phyloP scores from a whole-genome alignment of 495 filamentous ascomycete species.

The Daldinia decipiens region DNA sequence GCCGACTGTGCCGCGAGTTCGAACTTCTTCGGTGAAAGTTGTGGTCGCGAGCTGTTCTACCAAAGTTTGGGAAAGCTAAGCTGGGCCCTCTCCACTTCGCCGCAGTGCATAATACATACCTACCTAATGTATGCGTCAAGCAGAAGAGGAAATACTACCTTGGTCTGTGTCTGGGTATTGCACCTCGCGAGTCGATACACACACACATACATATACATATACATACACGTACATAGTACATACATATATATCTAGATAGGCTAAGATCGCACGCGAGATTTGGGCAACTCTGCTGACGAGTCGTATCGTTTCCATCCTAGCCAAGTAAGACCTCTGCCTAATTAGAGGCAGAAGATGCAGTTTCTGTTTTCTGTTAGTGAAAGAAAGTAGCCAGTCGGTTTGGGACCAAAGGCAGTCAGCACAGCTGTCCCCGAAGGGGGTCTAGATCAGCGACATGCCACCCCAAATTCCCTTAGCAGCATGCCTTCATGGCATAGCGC shows the following conservation, averaged over 20 bases:
- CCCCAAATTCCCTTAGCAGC: conserved; percentile 13
- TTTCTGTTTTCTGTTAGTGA: conserved; percentile 14
- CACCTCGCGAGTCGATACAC: not conserved
- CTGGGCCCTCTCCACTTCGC: conserved; percentile 11
- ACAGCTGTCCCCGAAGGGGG: conserved; percentile 22
- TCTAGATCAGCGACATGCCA: conserved; percentile 23
- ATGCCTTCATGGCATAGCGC: conserved; percentile 13
- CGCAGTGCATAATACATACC: conserved; percentile 21
- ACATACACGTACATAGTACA: conserved; percentile 1
- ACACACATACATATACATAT: not conserved
- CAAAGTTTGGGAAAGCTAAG: not conserved
- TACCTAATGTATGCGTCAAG: conserved; percentile 22
- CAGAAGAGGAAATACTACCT: conserved; percentile 33
- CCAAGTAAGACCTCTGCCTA: conserved; percentile 8
- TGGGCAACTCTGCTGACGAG: conserved; percentile 17
- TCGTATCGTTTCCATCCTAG: conserved; percentile 1
- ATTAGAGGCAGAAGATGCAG: conserved; percentile 11
- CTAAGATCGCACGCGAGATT: conserved; percentile 21
- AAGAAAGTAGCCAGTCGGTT: conserved; percentile 13
- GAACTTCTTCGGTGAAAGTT: conserved; percentile 32
- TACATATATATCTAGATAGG: conserved; percentile 18
- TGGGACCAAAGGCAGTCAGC: conserved; percentile 32
- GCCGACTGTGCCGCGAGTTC: conserved; percentile 23
- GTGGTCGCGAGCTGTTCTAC: conserved; percentile 13
- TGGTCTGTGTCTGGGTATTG: conserved; percentile 10